Evolutionary conservation across 306 rosid genomes (phyloP).

Genomic region (Prosopis cineraria): DNA sequence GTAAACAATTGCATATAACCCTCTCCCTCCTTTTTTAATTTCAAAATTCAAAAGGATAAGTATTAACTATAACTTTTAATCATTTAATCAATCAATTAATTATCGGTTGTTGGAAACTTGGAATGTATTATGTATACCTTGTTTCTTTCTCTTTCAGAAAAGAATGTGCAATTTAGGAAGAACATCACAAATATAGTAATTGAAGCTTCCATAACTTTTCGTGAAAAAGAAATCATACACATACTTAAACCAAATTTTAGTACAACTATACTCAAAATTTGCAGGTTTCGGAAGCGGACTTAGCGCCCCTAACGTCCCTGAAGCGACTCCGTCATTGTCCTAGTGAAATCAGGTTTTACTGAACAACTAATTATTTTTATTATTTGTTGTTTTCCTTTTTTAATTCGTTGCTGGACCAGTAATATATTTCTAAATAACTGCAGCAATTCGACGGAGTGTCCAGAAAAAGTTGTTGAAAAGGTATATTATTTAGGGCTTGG

Average conservation of each 20-base stretch:
- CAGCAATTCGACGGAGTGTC: conserved; percentile 57
- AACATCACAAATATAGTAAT: conserved; percentile 16
- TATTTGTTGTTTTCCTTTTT: conserved; percentile 8
- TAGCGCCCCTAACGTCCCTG: conserved; percentile 55
- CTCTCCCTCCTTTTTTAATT: too few species aligned
- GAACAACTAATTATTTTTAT: conserved; percentile 19
- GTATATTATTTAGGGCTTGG: conserved; percentile 35
- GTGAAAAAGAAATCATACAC: conserved; percentile 19
- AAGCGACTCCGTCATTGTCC: conserved; percentile 63
- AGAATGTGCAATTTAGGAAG: background rate
- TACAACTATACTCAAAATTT: conserved; percentile 33
- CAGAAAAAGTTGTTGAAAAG: conserved; percentile 58
- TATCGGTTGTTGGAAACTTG: too few species aligned
- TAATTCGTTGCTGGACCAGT: conserved; percentile 31
- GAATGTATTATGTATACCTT: conserved; percentile 6
- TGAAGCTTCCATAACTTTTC: conserved; percentile 27
- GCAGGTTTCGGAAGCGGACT: conserved; percentile 68
- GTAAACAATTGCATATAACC: too few species aligned
- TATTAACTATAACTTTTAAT: too few species aligned
- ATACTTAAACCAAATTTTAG: conserved; percentile 17
- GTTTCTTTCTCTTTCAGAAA: background rate
- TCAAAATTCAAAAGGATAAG: too few species aligned
- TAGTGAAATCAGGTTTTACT: conserved; percentile 58
- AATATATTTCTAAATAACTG: conserved; percentile 39
- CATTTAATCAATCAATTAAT: too few species aligned